Base-by-base conservation (phyloP, 228 moss, liverwort and hornwort genomes). In the Sphagnum fallax region DNA sequence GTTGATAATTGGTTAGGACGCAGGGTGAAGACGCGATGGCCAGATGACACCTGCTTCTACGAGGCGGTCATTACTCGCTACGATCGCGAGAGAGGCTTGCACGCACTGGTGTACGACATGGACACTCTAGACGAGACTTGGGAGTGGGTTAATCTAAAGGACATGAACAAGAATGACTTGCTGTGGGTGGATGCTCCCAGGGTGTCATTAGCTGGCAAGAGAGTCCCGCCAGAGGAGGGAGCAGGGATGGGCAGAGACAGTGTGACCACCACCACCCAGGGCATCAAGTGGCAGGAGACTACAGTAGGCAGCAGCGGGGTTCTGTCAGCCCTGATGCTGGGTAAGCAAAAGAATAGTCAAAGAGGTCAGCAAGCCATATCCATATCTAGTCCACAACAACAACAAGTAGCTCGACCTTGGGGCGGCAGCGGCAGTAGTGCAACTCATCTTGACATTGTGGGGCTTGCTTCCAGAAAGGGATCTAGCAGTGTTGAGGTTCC, bases 231-330 rank as follows among this genome's bases (percentile, higher is more conserved):
- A 66, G 77, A 4, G 72, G 62, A 32, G 88, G 88, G 50, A 83
- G 90, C 73, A 87, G 89, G 10, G 74, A 74, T 49, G 92, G 90
- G 12, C 80, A 88, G 71, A 90, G 92, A 51, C 55, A 55, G 55
- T 55, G 8, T 55, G 87, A 32, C 32, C 32, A 32, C 32, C 32
- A 32, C 32, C 32, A 87, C 6, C 73, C 75, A 47, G 92, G 90
- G 12, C 78, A 88, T 67, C 88, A 89, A 51, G 18, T 77, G 75
- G 89, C 89, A 67, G 76, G 79, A 1, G 82, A 75, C 1, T 63
- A 72, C 72, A 71, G 32, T 32, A 32, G 32, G 32, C 32, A 32
- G 32, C 32, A 32, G 32, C 32, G 82, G 75, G 79, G 60, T 49
- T 67, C 7, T 8, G 72, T 8, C n/a, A 50, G 66, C 0, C 51